Base-by-base conservation (phyloP, 805 yeast species). In the Saccharomycopsis sp. region DNA sequence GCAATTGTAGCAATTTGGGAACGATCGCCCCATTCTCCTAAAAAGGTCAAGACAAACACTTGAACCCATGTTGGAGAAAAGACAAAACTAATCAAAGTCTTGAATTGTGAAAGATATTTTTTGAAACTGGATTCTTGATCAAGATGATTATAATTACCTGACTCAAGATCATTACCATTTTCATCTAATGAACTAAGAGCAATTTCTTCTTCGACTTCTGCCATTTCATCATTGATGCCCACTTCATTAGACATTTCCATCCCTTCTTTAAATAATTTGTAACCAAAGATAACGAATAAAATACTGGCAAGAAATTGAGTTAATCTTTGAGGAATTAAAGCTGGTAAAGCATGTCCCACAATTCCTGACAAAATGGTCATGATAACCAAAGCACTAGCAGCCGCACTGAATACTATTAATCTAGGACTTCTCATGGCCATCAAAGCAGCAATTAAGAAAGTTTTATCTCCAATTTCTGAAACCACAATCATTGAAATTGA, bases 1-100 rank as follows among this genome's bases (percentile, higher is more conserved):
- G 97, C 97, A 53, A 92, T 87, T 26, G 96, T 92, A 33, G 96
- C 95, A 41, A 92, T 86, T 64, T 92, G 99, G 10, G 96, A 87
- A 54, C 98, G 77, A 61, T 92, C 99, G 38, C 99, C 99, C 94
- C 97, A 87, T 64, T 92, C 99, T 46, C 96, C 98, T 37, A 92
- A 64, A 59, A 92, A 92, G 3, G 95, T 85, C 97, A 92, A 89
- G 40, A 76, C 76, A 56, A 92, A 92, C 3, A 89, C 89, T 65
- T 89, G 96, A 49, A 87, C 79, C 88, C 95, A 92, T 8, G 78
- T 63, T 3, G 98, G 97, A 3, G 95, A 81, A 41, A 89, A 64
- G 3, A 86, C 61, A 42, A 76, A 72, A 2, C 76, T 60, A 2
- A 79, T 74, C 37, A 82, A 65, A 50, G 77, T 69, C 31, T 64